Percentiles rank a stretch among this genome's conserved stretches.
These are phyloP conservation scores for Lumnitzera littorea DNA, from an alignment of 345 rosid genomes.

Conservation along the genomic window DNA sequence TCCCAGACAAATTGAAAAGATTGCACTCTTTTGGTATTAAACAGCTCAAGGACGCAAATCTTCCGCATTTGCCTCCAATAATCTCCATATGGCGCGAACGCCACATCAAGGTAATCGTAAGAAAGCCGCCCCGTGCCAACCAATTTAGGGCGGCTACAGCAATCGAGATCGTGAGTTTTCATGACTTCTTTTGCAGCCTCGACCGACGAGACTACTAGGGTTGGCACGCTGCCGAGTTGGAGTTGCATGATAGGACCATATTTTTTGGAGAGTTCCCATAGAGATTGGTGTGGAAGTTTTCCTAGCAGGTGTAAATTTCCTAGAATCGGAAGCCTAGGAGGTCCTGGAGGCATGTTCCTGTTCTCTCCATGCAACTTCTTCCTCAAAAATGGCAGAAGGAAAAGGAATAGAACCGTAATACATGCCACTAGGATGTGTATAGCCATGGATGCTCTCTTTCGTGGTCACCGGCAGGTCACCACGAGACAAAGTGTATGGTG, in stretches of 20 bases:
- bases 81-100: constrained; percentile 18
- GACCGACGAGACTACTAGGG: constrained; percentile 19
- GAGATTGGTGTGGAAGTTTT: constrained; percentile 10
- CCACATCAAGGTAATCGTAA: constrained; percentile 22
- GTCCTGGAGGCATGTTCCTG: too few relatives aligned
- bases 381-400: too few relatives aligned
- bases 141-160: constrained; percentile 12
- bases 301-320: too few relatives aligned
- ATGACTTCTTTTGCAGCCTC: constrained; percentile 16
- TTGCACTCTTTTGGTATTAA: constrained; percentile 12
- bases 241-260: constrained; percentile 28
- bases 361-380: too few relatives aligned
- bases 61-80: constrained; percentile 21
- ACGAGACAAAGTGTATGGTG: too few relatives aligned
- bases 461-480: too few relatives aligned
- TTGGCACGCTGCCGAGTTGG: constrained; percentile 16
- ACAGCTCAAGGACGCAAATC: constrained; percentile 21
- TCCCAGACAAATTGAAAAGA: constrained; percentile 17
- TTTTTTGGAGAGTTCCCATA: constrained; percentile 11
- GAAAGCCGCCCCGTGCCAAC: constrained; percentile 22
- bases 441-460: too few relatives aligned
- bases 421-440: too few relatives aligned
- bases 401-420: too few relatives aligned
- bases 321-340: too few relatives aligned
- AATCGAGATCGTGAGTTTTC: constrained; percentile 17